Evolutionary conservation across 2,329 filamentous ascomycete genomes (phyloP).

Genomic region (Ophiostoma ips): DNA sequence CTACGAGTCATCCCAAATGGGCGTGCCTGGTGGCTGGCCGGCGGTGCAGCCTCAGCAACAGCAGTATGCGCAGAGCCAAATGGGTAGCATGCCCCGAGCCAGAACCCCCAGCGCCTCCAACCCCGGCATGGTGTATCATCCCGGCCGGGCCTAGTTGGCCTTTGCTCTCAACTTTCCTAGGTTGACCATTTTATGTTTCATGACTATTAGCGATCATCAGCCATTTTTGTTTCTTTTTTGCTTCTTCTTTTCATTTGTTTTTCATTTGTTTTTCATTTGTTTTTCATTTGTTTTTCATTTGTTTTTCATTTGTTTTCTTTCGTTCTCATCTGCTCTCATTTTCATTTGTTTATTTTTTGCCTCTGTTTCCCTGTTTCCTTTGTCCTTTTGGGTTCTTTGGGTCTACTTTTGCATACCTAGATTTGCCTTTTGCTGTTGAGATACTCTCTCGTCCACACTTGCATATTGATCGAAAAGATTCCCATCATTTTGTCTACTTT

Average conservation of each 20-base stretch:
- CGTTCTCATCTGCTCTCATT: too few species aligned
- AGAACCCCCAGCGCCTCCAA: slow-evolving; percentile 13
- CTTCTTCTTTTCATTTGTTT: background rate
- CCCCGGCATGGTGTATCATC: slow-evolving; percentile 14
- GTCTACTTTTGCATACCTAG: background rate
- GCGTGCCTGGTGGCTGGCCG: slow-evolving; percentile 7
- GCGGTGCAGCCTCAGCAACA: slow-evolving; percentile 10
- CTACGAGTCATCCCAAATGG: slow-evolving; percentile 12
- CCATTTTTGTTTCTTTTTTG: background rate
- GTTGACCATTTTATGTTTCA: background rate
- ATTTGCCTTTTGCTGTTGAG: background rate
- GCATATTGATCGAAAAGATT: background rate
- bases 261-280: too few species aligned
- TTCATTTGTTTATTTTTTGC: too few species aligned
- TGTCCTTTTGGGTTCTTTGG: background rate
- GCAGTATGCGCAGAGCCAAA: slow-evolving; percentile 15
- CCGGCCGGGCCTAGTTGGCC: slow-evolving; percentile 16
- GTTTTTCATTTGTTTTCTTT: too few species aligned
- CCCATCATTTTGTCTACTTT: background rate
- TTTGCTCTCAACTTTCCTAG: too few species aligned
- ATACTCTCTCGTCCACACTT: background rate
- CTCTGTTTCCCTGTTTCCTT: too few species aligned
- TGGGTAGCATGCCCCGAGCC: slow-evolving; percentile 6
- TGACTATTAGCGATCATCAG: background rate
- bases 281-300: too few species aligned